Evolutionary conservation across 2,329 filamentous ascomycete species (phyloP).

Genomic region (Diaporthe amygdali): DNA sequence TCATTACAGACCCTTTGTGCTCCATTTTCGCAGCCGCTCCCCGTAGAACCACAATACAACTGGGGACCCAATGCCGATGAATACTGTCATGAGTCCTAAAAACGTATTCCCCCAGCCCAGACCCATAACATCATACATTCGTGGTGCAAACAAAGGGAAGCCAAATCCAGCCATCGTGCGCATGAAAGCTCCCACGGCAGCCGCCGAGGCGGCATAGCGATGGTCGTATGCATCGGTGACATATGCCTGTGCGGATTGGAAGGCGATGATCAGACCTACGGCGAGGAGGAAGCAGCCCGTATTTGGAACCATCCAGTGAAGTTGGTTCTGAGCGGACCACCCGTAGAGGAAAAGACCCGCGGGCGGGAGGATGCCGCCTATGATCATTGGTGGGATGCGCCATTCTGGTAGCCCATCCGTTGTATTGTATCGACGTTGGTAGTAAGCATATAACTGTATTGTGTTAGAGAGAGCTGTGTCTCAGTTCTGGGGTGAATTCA

Average conservation of each 20-base stretch:
- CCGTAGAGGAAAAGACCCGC: conserved; percentile 55
- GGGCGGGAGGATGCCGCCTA: conserved; percentile 47
- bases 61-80: background rate
- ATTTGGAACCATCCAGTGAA: conserved; percentile 62
- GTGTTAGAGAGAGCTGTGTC: background rate
- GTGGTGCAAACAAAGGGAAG: conserved; percentile 63
- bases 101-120: conserved; percentile 50
- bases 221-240: conserved; percentile 56
- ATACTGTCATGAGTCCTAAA: background rate
- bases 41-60: conserved; percentile 6
- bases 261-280: conserved; percentile 59
- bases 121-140: conserved; percentile 42
- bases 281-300: conserved; percentile 55
- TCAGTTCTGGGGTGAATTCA: too few relatives aligned
- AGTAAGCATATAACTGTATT: background rate
- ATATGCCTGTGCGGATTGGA: conserved; percentile 64
- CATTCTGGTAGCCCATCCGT: conserved; percentile 40
- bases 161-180: conserved; percentile 61
- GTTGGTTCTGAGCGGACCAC: conserved; percentile 44
- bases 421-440: conserved; percentile 24
- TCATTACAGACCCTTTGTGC: background rate
- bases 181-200: conserved; percentile 61
- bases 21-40: background rate
- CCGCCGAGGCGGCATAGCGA: conserved; percentile 43
- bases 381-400: conserved; percentile 40